These are phyloP conservation scores for Pseudogymnoascus sp. DNA, from an alignment of 2,329 filamentous ascomycete genomes.

Conservation along the genomic window DNA sequence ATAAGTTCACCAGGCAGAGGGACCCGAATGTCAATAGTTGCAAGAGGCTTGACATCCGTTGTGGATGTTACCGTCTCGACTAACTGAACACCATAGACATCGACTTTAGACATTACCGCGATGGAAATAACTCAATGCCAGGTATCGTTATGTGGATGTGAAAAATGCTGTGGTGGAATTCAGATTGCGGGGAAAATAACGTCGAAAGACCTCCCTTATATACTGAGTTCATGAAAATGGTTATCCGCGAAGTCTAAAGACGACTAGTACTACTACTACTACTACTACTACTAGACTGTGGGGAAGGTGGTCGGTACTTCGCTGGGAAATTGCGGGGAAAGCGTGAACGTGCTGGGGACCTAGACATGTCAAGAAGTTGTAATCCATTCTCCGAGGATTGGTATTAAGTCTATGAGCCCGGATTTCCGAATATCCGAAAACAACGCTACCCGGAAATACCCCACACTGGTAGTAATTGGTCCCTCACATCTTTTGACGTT, in stretches of 20 bases:
- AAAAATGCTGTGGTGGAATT: neutral
- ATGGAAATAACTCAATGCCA: neutral
- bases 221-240: neutral
- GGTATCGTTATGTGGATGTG: neutral
- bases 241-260: neutral
- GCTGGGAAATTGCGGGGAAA: neutral
- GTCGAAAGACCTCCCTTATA: neutral
- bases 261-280: neutral
- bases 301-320: neutral
- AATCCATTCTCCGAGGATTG: neutral
- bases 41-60: neutral
- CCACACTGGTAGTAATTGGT: neutral
- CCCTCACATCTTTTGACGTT: neutral
- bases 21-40: neutral
- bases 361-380: neutral
- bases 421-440: neutral
- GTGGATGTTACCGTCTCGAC: neutral
- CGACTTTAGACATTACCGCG: neutral
- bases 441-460: neutral
- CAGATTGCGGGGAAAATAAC: neutral
- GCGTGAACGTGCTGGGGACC: neutral
- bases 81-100: neutral
- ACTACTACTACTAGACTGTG: neutral
- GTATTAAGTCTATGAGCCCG: neutral
- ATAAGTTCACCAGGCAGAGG: neutral